These are phyloP conservation scores for Pezicula neosporulosa DNA, from an alignment of 2,329 filamentous ascomycete species.

Conservation along the genomic window DNA sequence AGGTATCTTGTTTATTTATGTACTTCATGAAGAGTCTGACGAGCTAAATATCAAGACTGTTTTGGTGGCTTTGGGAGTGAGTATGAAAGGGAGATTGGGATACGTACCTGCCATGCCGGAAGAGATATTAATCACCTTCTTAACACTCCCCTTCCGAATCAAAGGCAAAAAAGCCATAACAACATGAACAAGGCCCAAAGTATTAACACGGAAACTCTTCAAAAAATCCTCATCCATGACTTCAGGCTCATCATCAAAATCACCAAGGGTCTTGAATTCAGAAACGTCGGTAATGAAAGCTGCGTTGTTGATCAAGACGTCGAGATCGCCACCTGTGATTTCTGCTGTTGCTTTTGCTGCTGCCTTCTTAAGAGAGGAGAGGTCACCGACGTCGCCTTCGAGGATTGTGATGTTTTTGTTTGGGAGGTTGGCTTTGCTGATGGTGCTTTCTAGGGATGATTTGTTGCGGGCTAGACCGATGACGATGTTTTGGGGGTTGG, in stretches of 20 bases:
- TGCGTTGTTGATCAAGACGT: slow-evolving; percentile 24
- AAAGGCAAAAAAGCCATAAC: slow-evolving; percentile 49
- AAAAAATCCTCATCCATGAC: slow-evolving; percentile 18
- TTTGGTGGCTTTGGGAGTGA: too few relatives aligned
- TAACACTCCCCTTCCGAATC: slow-evolving; percentile 42
- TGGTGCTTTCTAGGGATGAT: slow-evolving; percentile 7
- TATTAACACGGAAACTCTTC: slow-evolving; percentile 41
- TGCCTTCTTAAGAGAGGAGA: slow-evolving; percentile 1
- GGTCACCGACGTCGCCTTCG: slow-evolving; percentile 38
- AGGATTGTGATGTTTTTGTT: slow-evolving; percentile 40
- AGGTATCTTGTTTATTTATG: too few relatives aligned
- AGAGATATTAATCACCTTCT: slow-evolving; percentile 49
- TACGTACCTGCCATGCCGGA: slow-evolving; percentile 29
- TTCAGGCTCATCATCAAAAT: slow-evolving; percentile 2
- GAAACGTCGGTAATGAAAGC: slow-evolving; percentile 13
- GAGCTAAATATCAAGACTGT: too few relatives aligned
- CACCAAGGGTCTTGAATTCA: slow-evolving; percentile 13
- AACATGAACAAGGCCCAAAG: slow-evolving; percentile 46
- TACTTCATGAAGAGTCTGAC: too few relatives aligned
- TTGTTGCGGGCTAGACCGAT: slow-evolving; percentile 47
- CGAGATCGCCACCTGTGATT: slow-evolving; percentile 23
- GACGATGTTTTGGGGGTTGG: slow-evolving; percentile 36
- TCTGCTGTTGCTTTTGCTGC: slow-evolving; percentile 8
- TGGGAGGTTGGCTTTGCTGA: neutral
- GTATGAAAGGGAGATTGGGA: too few relatives aligned